Conservation (phyloP, 805 yeast genomes). For the Saccharomycodes ludwigii region DNA sequence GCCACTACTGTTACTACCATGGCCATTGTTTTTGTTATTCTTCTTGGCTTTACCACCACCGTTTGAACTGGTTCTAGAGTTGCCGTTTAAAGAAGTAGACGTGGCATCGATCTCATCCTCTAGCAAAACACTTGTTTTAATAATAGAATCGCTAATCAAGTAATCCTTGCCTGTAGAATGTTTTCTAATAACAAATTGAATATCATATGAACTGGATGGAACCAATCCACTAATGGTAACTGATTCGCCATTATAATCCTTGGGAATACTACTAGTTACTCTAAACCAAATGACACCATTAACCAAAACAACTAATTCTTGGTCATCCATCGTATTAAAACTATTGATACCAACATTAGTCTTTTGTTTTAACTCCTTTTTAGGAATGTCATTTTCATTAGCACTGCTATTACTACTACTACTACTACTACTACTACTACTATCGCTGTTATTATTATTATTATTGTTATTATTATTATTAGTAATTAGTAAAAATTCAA, state of each 20-base stretch:
- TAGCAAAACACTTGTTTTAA: conserved; percentile 26
- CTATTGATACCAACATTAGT: too few relatives aligned
- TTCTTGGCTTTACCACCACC: neutral
- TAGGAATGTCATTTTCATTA: too few relatives aligned
- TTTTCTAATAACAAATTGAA: conserved; percentile 30
- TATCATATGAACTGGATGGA: conserved; percentile 52
- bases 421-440: too few relatives aligned
- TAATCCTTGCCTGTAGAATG: conserved; percentile 21
- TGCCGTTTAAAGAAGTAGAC: conserved; percentile 4
- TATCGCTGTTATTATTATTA: too few relatives aligned
- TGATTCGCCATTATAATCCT: conserved; percentile 31
- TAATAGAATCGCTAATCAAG: conserved; percentile 27
- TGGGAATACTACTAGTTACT: conserved; percentile 33
- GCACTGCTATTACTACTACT: too few relatives aligned
- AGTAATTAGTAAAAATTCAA: too few relatives aligned
- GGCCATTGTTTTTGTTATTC: too few relatives aligned
- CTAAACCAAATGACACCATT: conserved; percentile 65
- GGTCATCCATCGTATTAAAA: too few relatives aligned
- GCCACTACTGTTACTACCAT: too few relatives aligned
- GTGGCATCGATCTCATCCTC: conserved; percentile 12
- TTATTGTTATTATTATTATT: too few relatives aligned
- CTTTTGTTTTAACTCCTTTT: too few relatives aligned
- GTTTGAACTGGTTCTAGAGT: neutral
- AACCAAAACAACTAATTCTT: conserved; percentile 35
- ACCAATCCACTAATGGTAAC: conserved; percentile 54